A percentile compares a stretch with the other conserved stretches of the same genome.
Evolutionary conservation across 2,329 filamentous ascomycete genomes (phyloP).

Genomic region (Fusarium citri): DNA sequence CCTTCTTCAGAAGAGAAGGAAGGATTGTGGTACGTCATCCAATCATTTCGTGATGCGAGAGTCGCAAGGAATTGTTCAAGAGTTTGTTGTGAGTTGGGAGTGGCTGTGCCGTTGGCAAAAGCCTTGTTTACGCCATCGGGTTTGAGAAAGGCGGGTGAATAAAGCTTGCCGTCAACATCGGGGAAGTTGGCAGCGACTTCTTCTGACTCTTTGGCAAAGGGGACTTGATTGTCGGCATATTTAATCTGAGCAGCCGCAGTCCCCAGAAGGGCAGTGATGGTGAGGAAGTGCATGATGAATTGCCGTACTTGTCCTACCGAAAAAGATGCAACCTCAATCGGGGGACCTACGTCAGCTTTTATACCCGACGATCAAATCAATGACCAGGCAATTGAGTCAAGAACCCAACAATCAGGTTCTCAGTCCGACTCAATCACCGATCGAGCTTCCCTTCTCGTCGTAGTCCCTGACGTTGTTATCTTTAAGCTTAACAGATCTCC

Average conservation of each 20-base stretch:
- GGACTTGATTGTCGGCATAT: conserved; percentile 27
- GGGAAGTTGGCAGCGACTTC: conserved; percentile 28
- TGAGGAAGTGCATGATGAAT: conserved; percentile 3
- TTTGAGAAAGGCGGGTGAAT: conserved; percentile 28
- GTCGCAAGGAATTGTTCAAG: conserved; percentile 19
- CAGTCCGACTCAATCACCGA: neutral
- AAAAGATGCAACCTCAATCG: too few species aligned
- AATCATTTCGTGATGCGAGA: conserved; percentile 14
- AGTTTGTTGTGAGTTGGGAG: conserved; percentile 15
- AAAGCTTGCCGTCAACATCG: conserved; percentile 19
- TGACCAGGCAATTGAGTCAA: neutral
- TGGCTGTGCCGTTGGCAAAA: conserved; percentile 26
- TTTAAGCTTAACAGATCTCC: neutral
- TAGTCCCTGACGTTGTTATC: neutral
- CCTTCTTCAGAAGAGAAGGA: conserved; percentile 31
- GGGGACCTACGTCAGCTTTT: neutral
- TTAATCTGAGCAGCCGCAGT: conserved; percentile 3
- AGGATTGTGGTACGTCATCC: conserved; percentile 33
- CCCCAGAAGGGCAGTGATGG: neutral
- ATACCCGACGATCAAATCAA: neutral
- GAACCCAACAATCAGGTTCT: neutral
- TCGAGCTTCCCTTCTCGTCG: neutral
- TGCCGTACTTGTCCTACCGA: neutral
- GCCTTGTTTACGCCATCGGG: neutral
- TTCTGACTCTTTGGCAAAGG: neutral